Conservation (phyloP, 148 eudicot species). For the Rhododendron ovatum region DNA sequence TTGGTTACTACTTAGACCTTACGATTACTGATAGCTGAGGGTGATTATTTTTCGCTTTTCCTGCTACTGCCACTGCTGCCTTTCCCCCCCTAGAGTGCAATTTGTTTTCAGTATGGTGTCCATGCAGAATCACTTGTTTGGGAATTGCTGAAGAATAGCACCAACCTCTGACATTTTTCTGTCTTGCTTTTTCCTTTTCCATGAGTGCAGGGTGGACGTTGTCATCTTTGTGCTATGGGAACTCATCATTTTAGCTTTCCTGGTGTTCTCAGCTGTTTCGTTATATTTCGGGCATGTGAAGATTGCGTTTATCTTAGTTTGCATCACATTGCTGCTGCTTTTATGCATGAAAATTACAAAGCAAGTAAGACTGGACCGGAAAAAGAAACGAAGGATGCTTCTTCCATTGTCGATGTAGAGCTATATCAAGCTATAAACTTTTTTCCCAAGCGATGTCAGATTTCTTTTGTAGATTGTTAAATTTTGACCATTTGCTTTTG, state of each 20-base stretch:
- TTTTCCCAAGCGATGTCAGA: background rate
- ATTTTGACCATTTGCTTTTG: slow-evolving; percentile 19
- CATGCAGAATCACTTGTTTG: background rate
- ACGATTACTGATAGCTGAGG: too few species aligned
- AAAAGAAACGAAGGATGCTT: slow-evolving; percentile 98
- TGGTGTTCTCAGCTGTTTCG: slow-evolving; percentile 89
- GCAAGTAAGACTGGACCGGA: slow-evolving; percentile 83
- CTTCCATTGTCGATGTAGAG: slow-evolving; percentile 90
- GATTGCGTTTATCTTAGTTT: slow-evolving; percentile 72
- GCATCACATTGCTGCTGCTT: slow-evolving; percentile 61
- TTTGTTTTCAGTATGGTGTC: background rate
- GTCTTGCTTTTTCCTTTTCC: slow-evolving; percentile 12
- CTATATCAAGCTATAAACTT: background rate
- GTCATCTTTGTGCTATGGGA: slow-evolving; percentile 95
- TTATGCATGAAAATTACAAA: slow-evolving; percentile 85
- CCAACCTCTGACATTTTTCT: slow-evolving; percentile 18
- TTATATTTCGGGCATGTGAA: slow-evolving; percentile 79
- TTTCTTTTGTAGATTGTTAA: slow-evolving; percentile 10
- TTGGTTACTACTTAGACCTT: background rate
- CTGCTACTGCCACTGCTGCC: background rate
- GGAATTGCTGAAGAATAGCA: background rate
- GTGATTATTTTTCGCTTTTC: background rate
- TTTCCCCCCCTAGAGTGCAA: background rate
- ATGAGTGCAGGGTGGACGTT: slow-evolving; percentile 80
- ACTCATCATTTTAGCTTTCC: slow-evolving; percentile 76